phyloP scores from a whole-genome alignment of 2,329 filamentous ascomycete genomes.

The Alternaria gaisen region DNA sequence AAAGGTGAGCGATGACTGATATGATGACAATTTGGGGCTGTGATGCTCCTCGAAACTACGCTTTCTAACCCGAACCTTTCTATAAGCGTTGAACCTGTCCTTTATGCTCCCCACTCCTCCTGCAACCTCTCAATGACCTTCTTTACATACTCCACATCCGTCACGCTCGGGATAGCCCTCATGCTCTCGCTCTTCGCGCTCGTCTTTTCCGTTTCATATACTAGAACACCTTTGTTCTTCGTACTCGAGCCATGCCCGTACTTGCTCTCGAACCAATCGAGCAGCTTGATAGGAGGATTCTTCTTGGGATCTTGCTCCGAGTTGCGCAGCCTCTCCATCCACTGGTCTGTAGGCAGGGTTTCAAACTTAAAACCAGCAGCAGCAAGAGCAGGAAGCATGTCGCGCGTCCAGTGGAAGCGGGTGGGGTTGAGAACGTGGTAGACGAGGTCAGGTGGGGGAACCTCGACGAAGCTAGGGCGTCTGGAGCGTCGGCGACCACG shows the following conservation, averaged over 20 bases:
- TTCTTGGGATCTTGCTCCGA: slow-evolving; percentile 30
- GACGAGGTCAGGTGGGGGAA: slow-evolving; percentile 42
- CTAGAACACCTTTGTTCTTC: slow-evolving; percentile 22
- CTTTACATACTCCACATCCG: slow-evolving; percentile 20
- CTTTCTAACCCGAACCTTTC: too few relatives aligned
- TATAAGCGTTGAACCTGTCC: not conserved
- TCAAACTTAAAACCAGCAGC: slow-evolving; percentile 52
- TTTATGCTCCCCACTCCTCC: slow-evolving; percentile 15
- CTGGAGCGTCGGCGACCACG: too few relatives aligned
- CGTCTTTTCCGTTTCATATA: slow-evolving; percentile 26
- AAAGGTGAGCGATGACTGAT: too few relatives aligned
- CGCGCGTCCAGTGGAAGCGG: slow-evolving; percentile 62
- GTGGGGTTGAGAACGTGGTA: slow-evolving; percentile 63
- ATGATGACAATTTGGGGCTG: too few relatives aligned
- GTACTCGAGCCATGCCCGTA: slow-evolving; percentile 24
- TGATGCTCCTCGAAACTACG: too few relatives aligned
- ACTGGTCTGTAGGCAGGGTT: slow-evolving; percentile 29
- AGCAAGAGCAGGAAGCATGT: slow-evolving; percentile 62
- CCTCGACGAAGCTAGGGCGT: not conserved
- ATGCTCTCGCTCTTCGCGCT: slow-evolving; percentile 24
- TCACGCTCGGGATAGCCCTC: slow-evolving; percentile 22
- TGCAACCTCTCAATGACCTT: slow-evolving; percentile 28
- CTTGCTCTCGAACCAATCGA: slow-evolving; percentile 43
- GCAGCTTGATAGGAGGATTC: slow-evolving; percentile 42
- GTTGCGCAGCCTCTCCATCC: slow-evolving; percentile 37